These are phyloP conservation scores for Talaromyces ruber DNA, from an alignment of 495 filamentous ascomycete species.

Conservation along the genomic window DNA sequence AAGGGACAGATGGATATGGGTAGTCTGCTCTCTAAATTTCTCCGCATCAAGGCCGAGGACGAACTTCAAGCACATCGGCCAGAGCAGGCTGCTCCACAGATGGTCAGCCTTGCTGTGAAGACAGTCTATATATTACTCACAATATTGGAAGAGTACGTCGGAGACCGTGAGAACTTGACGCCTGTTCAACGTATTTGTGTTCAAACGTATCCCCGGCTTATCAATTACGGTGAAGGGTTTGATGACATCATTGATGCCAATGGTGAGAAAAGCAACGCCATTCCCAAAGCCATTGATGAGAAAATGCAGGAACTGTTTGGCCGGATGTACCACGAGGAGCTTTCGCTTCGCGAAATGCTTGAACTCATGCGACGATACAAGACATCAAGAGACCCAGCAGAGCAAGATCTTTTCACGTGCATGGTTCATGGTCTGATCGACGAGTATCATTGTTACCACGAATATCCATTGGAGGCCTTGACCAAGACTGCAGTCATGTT, in stretches of 20 bases:
- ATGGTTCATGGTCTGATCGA: constrained; percentile 99
- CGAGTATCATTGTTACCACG: constrained; percentile 89
- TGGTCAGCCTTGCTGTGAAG: constrained; percentile 68
- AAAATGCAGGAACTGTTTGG: constrained; percentile 97
- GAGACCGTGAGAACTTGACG: constrained; percentile 47
- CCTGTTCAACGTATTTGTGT: constrained; percentile 78
- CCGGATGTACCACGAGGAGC: constrained; percentile 86
- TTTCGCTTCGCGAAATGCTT: constrained; percentile 72
- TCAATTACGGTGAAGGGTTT: constrained; percentile 89
- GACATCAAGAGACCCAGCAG: constrained; percentile 66
- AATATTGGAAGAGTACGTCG: constrained; percentile 60
- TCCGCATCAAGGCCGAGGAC: constrained; percentile 73
- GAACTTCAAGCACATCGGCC: constrained; percentile 63
- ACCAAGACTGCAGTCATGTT: constrained; percentile 95
- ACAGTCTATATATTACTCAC: constrained; percentile 77
- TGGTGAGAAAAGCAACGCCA: constrained; percentile 64
- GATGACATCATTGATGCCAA: constrained; percentile 86
- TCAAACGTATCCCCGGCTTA: constrained; percentile 86
- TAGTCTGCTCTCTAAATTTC: constrained; percentile 57
- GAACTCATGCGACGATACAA: constrained; percentile 77
- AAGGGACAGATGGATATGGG: constrained; percentile 53
- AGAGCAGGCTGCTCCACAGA: constrained; percentile 50
- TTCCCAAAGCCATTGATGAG: constrained; percentile 69
- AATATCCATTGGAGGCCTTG: constrained; percentile 88
- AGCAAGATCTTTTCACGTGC: constrained; percentile 92